phyloP scores from a whole-genome alignment of 2,329 filamentous ascomycete species.

The Aspergillus candidus region DNA sequence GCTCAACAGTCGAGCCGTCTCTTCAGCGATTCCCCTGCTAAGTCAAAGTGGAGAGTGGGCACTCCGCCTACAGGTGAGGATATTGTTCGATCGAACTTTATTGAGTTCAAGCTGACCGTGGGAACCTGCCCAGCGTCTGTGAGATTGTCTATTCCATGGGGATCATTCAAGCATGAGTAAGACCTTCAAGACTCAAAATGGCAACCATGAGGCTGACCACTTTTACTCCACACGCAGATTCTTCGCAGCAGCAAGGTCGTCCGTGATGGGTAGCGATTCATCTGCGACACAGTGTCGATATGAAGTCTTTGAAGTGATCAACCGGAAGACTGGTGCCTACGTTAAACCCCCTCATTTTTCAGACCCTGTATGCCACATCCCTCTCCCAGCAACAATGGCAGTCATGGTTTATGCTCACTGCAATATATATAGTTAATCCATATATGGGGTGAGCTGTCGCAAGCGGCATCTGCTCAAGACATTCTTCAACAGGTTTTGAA shows the following conservation, averaged over 20 bases:
- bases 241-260: conserved; percentile 13
- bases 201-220: neutral
- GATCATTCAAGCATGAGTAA: conserved; percentile 20
- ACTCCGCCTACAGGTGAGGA: conserved; percentile 14
- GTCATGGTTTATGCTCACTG: conserved; percentile 1
- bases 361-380: conserved; percentile 16
- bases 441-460: conserved; percentile 22
- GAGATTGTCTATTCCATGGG: conserved; percentile 16
- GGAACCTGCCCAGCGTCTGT: conserved; percentile 8
- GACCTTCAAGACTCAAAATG: neutral
- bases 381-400: neutral
- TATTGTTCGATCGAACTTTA: neutral
- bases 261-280: neutral
- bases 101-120: neutral
- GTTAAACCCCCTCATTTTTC: conserved; percentile 20
- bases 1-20: conserved; percentile 8
- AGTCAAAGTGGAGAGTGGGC: conserved; percentile 21
- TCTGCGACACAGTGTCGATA: conserved; percentile 8
- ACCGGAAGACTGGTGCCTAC: conserved; percentile 21
- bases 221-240: conserved; percentile 11
- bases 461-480: conserved; percentile 19
- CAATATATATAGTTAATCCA: conserved; percentile 14
- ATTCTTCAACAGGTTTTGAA: conserved; percentile 14
- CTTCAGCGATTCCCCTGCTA: conserved; percentile 19
- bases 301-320: conserved; percentile 24